Evolutionary conservation across 2,329 filamentous ascomycete species (phyloP), one percentile per base, ranked within the genome.

Genomic region (Neonectria punicea): DNA sequence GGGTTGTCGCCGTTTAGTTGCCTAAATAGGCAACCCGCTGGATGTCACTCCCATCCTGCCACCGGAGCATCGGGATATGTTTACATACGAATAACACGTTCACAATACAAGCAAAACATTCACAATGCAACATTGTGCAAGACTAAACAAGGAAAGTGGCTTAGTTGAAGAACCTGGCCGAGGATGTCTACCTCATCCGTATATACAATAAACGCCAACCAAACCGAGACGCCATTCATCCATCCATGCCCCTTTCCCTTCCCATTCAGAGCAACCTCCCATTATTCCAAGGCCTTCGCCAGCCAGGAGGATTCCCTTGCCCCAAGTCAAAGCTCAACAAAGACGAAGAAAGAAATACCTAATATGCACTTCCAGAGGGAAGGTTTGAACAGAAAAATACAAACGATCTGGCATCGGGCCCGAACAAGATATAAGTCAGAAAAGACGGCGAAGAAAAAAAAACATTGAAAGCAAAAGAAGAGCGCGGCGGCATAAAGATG

Each of bases 161-260:
- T 65, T 74, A 56, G 65, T 66, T 74, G 64, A 67, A 60, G 67
- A 69, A 68, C 60, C 53, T 65, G 61, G 60, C 65, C 66, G 51
- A 70, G 65, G 62, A 73, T 62, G 54, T 69, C 67, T 67, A 70
- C 60, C 62, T 63, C 55, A 63, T 72, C 71, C 62, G 56, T 71
- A 74, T 71, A 62, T 70, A 73, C 66, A 73, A 54, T 65, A 69
- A 53, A 66, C 53, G 58, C 58, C 58, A 53, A 25, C 32, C 51
- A 59, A 54, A 50, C 59, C 63, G 55, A 59, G 55, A 70, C 68
- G 63, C 71, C 68, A 70, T 54, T 30, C 67, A 59, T 60, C 60
- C 59, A 43, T 9, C 39, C 44, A 47, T 58, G 16, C 41, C 59
- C 28, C 39, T 34, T 46, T 28, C 39, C 43, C 41, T 28, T 8